Percentiles rank a stretch among this genome's conserved stretches.
Conservation (phyloP, 495 filamentous ascomycete genomes). For the Penicillium soppii region DNA sequence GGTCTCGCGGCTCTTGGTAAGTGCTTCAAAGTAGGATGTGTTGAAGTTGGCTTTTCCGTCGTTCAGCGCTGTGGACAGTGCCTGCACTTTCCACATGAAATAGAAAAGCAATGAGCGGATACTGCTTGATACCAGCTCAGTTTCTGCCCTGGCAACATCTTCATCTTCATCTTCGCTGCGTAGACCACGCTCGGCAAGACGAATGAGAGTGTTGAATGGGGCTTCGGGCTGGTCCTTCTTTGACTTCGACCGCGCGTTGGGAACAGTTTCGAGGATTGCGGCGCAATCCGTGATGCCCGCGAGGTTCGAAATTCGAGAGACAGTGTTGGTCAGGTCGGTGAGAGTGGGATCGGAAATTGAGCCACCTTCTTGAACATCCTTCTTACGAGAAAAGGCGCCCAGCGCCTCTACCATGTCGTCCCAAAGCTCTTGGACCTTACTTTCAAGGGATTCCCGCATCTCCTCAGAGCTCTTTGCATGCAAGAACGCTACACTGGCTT, state of each 20-base stretch:
- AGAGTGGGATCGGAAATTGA: slow-evolving; percentile 61
- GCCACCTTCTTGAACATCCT: slow-evolving; percentile 61
- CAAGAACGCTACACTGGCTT: slow-evolving; percentile 77
- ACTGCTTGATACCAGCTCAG: slow-evolving; percentile 70
- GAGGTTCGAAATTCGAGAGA: slow-evolving; percentile 82
- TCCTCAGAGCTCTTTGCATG: slow-evolving; percentile 86
- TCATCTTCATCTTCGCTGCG: slow-evolving; percentile 58
- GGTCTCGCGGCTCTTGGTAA: slow-evolving; percentile 43
- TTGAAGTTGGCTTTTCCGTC: slow-evolving; percentile 48
- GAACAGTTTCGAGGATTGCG: slow-evolving; percentile 63
- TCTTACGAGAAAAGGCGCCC: slow-evolving; percentile 61
- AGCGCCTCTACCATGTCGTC: slow-evolving; percentile 75
- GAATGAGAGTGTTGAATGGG: slow-evolving; percentile 68
- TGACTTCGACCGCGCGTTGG: slow-evolving; percentile 44
- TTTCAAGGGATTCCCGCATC: slow-evolving; percentile 78
- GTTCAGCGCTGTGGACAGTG: slow-evolving; percentile 36
- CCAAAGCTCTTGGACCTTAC: slow-evolving; percentile 79
- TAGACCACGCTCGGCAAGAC: slow-evolving; percentile 64
- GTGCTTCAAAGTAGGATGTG: slow-evolving; percentile 47
- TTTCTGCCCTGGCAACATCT: slow-evolving; percentile 66
- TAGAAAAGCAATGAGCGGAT: slow-evolving; percentile 77
- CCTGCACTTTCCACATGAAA: slow-evolving; percentile 88
- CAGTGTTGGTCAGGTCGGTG: slow-evolving; percentile 69
- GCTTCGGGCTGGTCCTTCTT: slow-evolving; percentile 42
- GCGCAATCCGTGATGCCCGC: slow-evolving; percentile 76